Base-by-base conservation (phyloP, 768 basidiomycete species). In the Naganishia antarctica region DNA sequence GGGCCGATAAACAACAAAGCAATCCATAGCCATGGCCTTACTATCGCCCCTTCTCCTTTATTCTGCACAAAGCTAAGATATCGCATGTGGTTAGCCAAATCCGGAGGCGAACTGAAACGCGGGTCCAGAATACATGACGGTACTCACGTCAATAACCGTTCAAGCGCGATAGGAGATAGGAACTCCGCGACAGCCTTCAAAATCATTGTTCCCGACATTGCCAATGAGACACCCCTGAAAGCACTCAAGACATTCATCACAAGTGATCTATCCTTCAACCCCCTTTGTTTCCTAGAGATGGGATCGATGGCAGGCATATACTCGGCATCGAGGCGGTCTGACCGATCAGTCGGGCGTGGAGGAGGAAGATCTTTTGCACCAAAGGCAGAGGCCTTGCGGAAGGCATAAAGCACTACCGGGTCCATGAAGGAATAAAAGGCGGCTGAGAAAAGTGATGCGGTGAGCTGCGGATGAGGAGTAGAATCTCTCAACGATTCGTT, bases 21-120 rank as follows among this genome's bases (percentile, higher is more conserved):
- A 15, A 88, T 82, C 87, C 87, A 89, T 7, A 88, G 82, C 83
- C 87, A 87, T 0, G 87, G 87, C 37, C 81, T 81, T 31, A 86
- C 74, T 7, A 75, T 69, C 0, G 85, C 80, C 25, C 74, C 80
- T 63, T 80, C 70, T 3, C 84, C 84, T 18, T 51, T 34, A 16
- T 31, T 26, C 13, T 51, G 28, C n/a, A 51, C n/a, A 21, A 31
- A 51, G 50, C 50, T 51, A 16, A 40, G 13, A 29, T n/a, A 34
- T n/a, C n/a, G n/a, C n/a, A n/a, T n/a, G n/a, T n/a, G n/a, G n/a
- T n/a, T n/a, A n/a, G n/a, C n/a, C n/a, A n/a, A n/a, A n/a, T n/a
- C n/a, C n/a, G 31, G 18, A 3, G 34, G 13, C 31, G 21, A 34
- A 21, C n/a, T 51, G 11, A 51, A 31, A 6, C n/a, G 31, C 13